Conservation (phyloP, 129 eudicot genomes). For the Dittrichia graveolens region DNA sequence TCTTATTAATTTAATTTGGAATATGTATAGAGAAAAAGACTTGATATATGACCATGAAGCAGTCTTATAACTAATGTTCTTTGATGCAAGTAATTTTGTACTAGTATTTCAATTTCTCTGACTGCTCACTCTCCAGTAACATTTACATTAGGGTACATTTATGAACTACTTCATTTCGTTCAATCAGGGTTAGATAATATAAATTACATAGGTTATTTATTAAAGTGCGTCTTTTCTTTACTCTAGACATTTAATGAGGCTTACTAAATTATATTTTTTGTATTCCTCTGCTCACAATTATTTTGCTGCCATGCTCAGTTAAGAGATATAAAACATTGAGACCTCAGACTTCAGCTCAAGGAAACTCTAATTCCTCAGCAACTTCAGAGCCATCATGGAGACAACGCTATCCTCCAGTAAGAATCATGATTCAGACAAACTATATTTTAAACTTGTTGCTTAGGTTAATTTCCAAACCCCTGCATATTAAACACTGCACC, state of each 20-base stretch:
- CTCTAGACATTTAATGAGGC: slow-evolving; percentile 25
- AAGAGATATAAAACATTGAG: slow-evolving; percentile 75
- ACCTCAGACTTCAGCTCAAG: slow-evolving; percentile 58
- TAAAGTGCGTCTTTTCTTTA: background rate
- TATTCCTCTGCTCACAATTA: slow-evolving; percentile 11
- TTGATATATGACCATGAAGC: background rate
- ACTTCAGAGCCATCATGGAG: slow-evolving; percentile 82
- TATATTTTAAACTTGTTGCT: slow-evolving; percentile 17
- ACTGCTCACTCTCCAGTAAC: slow-evolving; percentile 3
- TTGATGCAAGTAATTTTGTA: slow-evolving; percentile 5
- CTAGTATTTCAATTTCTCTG: background rate
- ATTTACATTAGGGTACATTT: background rate
- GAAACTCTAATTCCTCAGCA: slow-evolving; percentile 61
- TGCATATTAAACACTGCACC: background rate
- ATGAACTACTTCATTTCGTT: slow-evolving; percentile 10
- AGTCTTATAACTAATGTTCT: background rate
- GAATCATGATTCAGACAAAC: slow-evolving; percentile 21
- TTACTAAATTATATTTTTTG: background rate
- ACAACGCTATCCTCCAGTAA: slow-evolving; percentile 80
- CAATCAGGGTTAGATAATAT: background rate
- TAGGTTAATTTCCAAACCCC: background rate
- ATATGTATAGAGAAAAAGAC: background rate
- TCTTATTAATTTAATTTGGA: background rate
- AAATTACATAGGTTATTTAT: background rate
- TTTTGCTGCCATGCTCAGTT: slow-evolving; percentile 43